A percentile compares a stretch with the other conserved stretches of the same genome.
phyloP scores from a whole-genome alignment of 768 basidiomycete species.

The Hysterangium stoloniferum region DNA sequence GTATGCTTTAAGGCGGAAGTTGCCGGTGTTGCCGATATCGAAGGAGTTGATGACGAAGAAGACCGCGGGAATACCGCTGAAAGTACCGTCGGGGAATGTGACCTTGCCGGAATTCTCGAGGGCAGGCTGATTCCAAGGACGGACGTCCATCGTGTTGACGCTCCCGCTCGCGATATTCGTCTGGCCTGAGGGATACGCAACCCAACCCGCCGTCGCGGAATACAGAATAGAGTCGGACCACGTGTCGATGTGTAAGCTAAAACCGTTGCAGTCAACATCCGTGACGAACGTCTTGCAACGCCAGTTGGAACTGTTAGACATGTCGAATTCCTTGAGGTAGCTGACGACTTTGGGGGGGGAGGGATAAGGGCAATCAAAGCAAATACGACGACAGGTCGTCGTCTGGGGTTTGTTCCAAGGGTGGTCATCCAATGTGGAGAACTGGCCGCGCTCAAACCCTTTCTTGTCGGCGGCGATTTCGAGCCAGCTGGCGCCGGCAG shows the following conservation, averaged over 20 bases:
- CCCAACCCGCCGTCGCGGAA: constrained; percentile 4
- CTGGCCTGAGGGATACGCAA: constrained; percentile 12
- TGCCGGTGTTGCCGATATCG: constrained; percentile 1
- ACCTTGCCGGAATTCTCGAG: background rate
- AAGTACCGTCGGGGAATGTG: background rate
- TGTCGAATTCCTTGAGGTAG: no score
- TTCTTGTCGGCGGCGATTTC: no score
- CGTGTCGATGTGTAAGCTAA: constrained; percentile 12
- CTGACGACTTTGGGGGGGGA: constrained; percentile 10
- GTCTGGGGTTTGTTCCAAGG: no score
- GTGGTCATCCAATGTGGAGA: no score
- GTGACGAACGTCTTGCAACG: no score
- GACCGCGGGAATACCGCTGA: constrained; percentile 8
- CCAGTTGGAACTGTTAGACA: no score
- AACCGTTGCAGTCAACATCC: no score
- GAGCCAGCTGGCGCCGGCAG: no score
- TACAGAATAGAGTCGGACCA: constrained; percentile 12
- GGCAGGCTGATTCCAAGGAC: background rate
- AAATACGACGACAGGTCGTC: constrained; percentile 11
- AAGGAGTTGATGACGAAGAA: constrained; percentile 9
- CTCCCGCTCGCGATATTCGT: constrained; percentile 7
- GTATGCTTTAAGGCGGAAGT: background rate
- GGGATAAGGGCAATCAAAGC: constrained; percentile 7
- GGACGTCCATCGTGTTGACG: constrained; percentile 9
- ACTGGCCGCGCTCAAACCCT: no score